Evolutionary conservation across 176 grass and related monocot genomes (phyloP).

Genomic region (Thalia dealbata): DNA sequence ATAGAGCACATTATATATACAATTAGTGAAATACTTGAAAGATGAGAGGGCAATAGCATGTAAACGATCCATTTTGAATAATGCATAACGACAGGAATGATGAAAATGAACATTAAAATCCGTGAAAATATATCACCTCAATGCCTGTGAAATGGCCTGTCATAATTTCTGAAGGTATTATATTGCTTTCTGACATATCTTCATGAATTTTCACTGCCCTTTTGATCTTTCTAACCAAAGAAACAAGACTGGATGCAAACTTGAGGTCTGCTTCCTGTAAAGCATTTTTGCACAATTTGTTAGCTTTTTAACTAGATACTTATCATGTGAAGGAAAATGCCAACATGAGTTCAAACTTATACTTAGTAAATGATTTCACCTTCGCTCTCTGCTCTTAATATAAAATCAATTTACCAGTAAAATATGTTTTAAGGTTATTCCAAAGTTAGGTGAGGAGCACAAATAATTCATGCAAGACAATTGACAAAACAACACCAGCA

Average conservation of each 20-base stretch:
- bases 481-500: too few relatives aligned
- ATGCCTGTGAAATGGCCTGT: conserved; percentile 71
- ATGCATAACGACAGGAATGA: not conserved
- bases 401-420: too few relatives aligned
- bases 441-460: too few relatives aligned
- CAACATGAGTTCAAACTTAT: not conserved
- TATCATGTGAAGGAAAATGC: not conserved
- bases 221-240: conserved; percentile 52
- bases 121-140: conserved; percentile 46
- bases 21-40: too few relatives aligned
- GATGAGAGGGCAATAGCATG: not conserved
- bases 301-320: not conserved
- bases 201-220: conserved; percentile 56
- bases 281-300: not conserved
- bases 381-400: too few relatives aligned
- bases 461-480: too few relatives aligned
- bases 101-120: not conserved
- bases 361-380: too few relatives aligned
- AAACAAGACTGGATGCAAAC: conserved; percentile 63
- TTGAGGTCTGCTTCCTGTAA: conserved; percentile 69
- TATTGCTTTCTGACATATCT: conserved; percentile 44
- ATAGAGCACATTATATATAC: too few relatives aligned
- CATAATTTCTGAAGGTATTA: conserved; percentile 55
- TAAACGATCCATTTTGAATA: not conserved
- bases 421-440: too few relatives aligned